phyloP scores from a whole-genome alignment of 495 filamentous ascomycete genomes.

The Hyaloscypha finlandica region DNA sequence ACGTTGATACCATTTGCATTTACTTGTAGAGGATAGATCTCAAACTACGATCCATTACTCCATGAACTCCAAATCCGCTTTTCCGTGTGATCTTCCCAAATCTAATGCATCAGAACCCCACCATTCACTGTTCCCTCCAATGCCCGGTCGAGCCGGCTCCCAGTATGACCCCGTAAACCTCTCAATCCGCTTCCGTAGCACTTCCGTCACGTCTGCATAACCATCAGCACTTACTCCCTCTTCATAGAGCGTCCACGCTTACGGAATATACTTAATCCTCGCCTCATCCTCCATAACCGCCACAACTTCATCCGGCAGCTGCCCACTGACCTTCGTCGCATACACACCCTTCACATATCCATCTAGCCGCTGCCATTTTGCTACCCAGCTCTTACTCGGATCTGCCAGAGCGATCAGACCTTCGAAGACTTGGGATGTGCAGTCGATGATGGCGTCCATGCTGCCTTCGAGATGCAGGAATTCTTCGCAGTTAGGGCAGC shows the following conservation, averaged over 20 bases:
- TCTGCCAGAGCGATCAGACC: constrained; percentile 82
- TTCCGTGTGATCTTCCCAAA: constrained; percentile 12
- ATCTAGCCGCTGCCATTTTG: constrained; percentile 91
- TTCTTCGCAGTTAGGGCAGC: constrained; percentile 95
- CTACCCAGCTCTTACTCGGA: constrained; percentile 81
- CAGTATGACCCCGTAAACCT: neutral
- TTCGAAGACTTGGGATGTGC: constrained; percentile 93
- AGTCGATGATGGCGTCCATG: constrained; percentile 80
- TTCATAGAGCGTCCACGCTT: constrained; percentile 31
- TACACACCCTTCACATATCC: constrained; percentile 85
- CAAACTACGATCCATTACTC: constrained; percentile 17
- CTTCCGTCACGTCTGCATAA: constrained; percentile 51
- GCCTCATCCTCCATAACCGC: constrained; percentile 65
- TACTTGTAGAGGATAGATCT: constrained; percentile 18
- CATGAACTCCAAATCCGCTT: constrained; percentile 26
- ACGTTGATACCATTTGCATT: constrained; percentile 32
- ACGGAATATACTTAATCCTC: constrained; percentile 70
- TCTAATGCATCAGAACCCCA: constrained; percentile 4
- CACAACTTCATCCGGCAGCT: constrained; percentile 63
- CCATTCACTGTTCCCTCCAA: neutral
- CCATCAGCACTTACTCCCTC: constrained; percentile 2
- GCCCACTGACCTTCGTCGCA: constrained; percentile 87
- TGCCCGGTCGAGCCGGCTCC: neutral
- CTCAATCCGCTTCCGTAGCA: constrained; percentile 43
- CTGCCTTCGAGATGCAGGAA: constrained; percentile 81